Conservation (phyloP, 768 basidiomycete species). For the Hygrocybe punicea region DNA sequence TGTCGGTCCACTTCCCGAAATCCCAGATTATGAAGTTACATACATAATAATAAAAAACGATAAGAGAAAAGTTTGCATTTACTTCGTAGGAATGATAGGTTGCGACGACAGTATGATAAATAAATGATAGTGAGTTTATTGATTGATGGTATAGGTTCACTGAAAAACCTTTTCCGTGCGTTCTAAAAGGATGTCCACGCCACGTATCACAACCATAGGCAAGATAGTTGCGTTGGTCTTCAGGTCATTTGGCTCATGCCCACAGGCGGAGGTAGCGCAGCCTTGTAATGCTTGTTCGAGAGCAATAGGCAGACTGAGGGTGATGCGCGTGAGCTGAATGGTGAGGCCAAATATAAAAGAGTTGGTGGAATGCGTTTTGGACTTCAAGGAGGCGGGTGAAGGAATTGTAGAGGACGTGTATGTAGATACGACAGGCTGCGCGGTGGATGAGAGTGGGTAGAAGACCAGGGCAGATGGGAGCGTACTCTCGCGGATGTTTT, state of each 20-base stretch:
- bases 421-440: conserved; percentile 73
- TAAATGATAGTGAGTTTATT: neutral
- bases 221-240: conserved; percentile 41
- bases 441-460: conserved; percentile 10
- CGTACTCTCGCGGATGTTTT: conserved; percentile 70
- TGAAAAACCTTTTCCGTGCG: conserved; percentile 60
- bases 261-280: conserved; percentile 19
- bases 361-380: conserved; percentile 68
- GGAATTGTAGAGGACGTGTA: conserved; percentile 68
- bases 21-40: too few species aligned
- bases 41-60: too few species aligned
- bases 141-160: neutral
- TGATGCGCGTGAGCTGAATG: conserved; percentile 73
- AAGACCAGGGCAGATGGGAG: conserved; percentile 4
- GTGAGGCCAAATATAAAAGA: conserved; percentile 74
- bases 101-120: too few species aligned
- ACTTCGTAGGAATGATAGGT: too few species aligned
- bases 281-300: conserved; percentile 67
- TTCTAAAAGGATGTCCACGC: conserved; percentile 60
- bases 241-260: conserved; percentile 9
- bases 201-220: conserved; percentile 57
- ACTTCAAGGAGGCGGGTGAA: conserved; percentile 78
- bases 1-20: too few species aligned
- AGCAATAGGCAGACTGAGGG: conserved; percentile 68
- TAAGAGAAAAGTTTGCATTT: too few species aligned